Conservation (phyloP, 202 grass and related monocot genomes). For the Brachypodium distachyon region DNA sequence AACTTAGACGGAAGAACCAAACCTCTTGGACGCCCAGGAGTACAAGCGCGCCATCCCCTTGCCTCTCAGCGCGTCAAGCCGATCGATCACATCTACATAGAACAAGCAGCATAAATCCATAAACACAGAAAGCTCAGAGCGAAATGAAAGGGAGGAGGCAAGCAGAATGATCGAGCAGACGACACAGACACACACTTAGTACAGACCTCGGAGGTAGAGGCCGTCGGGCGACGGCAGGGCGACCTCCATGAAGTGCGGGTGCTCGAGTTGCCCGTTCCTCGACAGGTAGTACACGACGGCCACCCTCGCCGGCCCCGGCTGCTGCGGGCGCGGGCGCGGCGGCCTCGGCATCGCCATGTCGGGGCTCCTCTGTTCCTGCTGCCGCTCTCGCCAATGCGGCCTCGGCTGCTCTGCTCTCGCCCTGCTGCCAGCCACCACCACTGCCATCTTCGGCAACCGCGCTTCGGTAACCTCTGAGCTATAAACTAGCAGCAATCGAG, state of each 20-base stretch:
- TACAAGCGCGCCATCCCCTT: slow-evolving; percentile 85
- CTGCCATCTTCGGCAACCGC: slow-evolving; percentile 24
- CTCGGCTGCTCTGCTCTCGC: slow-evolving; percentile 23
- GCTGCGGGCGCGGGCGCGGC: slow-evolving; percentile 31
- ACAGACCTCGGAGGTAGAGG: slow-evolving; percentile 73
- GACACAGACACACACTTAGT: not conserved
- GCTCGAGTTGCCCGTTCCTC: slow-evolving; percentile 70
- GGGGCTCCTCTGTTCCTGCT: slow-evolving; percentile 48
- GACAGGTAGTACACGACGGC: slow-evolving; percentile 91
- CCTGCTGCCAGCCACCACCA: slow-evolving; percentile 41
- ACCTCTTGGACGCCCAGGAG: slow-evolving; percentile 94
- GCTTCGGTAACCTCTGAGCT: not conserved
- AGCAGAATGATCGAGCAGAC: not conserved
- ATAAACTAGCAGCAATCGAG: too few relatives aligned
- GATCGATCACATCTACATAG: slow-evolving; percentile 58
- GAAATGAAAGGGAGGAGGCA: too few relatives aligned
- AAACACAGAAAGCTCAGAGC: not conserved
- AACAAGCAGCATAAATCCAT: too few relatives aligned
- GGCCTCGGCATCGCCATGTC: slow-evolving; percentile 53
- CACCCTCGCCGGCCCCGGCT: slow-evolving; percentile 31
- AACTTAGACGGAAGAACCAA: not conserved
- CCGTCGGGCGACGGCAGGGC: slow-evolving; percentile 40
- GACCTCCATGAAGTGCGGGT: slow-evolving; percentile 98
- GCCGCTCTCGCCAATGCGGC: slow-evolving; percentile 44
- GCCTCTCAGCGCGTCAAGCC: slow-evolving; percentile 72